A percentile compares a stretch with the other conserved stretches of the same genome.
phyloP scores from a whole-genome alignment of 2,329 filamentous ascomycete genomes.

The Arachnomyces sp. region DNA sequence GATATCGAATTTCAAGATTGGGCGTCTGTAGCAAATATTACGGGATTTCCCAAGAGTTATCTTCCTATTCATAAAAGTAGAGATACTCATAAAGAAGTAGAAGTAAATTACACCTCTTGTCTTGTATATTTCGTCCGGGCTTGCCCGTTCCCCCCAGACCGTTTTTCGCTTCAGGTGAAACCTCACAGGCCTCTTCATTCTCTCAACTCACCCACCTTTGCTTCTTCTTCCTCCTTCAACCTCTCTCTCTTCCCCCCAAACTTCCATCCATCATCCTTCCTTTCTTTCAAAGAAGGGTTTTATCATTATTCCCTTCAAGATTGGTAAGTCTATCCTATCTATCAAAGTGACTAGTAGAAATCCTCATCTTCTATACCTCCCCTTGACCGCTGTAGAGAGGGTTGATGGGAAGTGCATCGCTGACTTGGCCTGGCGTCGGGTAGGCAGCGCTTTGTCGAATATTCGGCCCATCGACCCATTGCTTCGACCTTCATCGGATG shows the following conservation, averaged over 20 bases:
- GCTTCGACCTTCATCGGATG: slow-evolving; percentile 7
- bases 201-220: slow-evolving; percentile 17
- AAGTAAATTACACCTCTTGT: too few relatives aligned
- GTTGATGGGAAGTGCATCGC: slow-evolving; percentile 28
- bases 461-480: slow-evolving; percentile 4
- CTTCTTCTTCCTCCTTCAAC: slow-evolving; percentile 12
- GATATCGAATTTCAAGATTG: neutral
- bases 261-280: slow-evolving; percentile 11
- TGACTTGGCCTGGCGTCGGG: slow-evolving; percentile 25
- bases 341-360: slow-evolving; percentile 1
- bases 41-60: neutral
- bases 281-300: neutral
- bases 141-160: slow-evolving; percentile 17
- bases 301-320: too few relatives aligned
- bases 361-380: slow-evolving; percentile 8
- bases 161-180: slow-evolving; percentile 36
- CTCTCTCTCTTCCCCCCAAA: slow-evolving; percentile 11
- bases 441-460: slow-evolving; percentile 27
- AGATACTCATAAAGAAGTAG: neutral
- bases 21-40: neutral
- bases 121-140: too few relatives aligned
- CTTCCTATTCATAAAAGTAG: neutral
- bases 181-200: slow-evolving; percentile 20
- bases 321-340: neutral
- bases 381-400: slow-evolving; percentile 2